Evolutionary conservation across 768 basidiomycete genomes (phyloP).

Genomic region (Tulasnella sp.): DNA sequence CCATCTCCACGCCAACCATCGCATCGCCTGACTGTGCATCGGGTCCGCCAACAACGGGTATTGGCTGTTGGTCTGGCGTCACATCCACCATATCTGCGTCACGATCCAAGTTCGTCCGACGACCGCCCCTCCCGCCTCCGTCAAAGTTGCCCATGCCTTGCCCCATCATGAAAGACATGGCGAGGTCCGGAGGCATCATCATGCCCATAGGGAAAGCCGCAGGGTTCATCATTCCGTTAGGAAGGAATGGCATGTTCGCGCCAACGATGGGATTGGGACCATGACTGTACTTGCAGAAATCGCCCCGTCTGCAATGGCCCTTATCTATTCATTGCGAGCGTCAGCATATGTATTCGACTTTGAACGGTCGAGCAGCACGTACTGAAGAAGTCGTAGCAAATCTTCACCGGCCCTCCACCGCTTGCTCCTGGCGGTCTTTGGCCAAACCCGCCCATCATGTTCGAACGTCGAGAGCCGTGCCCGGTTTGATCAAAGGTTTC

Average conservation of each 20-base stretch:
- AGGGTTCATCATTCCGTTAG: conserved; percentile 41
- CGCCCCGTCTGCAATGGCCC: conserved; percentile 85
- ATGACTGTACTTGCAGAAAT: conserved; percentile 85
- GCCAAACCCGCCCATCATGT: conserved; percentile 20
- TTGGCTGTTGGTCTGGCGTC: conserved; percentile 12
- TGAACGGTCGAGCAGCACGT: conserved; percentile 32
- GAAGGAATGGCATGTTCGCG: conserved; percentile 51
- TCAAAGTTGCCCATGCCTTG: neutral
- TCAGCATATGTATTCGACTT: conserved; percentile 16
- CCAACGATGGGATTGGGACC: conserved; percentile 62
- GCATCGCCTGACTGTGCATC: neutral
- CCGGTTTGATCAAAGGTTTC: conserved; percentile 18
- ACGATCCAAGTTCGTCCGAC: conserved; percentile 32
- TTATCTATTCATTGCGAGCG: conserved; percentile 49
- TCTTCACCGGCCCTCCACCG: conserved; percentile 63
- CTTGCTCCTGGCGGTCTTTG: conserved; percentile 50
- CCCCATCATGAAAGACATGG: conserved; percentile 38
- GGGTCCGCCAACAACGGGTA: neutral
- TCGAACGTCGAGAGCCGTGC: conserved; percentile 24
- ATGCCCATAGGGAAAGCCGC: conserved; percentile 35
- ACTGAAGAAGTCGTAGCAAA: conserved; percentile 93
- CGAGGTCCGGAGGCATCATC: conserved; percentile 50
- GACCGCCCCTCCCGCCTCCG: conserved; percentile 9
- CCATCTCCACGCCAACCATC: conserved; percentile 6
- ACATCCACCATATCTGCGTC: conserved; percentile 23